A percentile compares a stretch with the other conserved stretches of the same genome.
Conservation (phyloP, 2,329 filamentous ascomycete species). For the Ophiostoma ulmi region DNA sequence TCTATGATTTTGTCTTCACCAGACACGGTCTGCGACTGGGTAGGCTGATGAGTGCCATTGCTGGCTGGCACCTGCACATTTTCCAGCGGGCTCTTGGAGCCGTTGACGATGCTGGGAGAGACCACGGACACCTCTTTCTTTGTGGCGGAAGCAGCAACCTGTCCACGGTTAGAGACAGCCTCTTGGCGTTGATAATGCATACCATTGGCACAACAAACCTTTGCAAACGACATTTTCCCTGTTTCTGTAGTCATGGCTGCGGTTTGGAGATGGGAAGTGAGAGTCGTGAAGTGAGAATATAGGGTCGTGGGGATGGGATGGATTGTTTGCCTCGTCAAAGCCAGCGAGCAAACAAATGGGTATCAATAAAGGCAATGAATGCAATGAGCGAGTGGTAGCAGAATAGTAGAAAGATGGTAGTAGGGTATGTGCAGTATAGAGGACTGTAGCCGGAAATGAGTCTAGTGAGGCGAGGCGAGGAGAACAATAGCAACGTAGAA, state of each 20-base stretch:
- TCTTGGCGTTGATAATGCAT: not conserved
- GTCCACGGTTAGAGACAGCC: not conserved
- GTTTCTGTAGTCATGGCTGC: slow-evolving; percentile 41
- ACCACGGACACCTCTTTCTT: slow-evolving; percentile 34
- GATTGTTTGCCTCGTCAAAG: slow-evolving; percentile 6
- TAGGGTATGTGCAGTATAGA: not conserved
- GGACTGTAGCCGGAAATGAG: not conserved
- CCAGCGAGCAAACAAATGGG: slow-evolving; percentile 7
- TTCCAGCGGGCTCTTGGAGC: not conserved
- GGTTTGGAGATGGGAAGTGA: slow-evolving; percentile 30
- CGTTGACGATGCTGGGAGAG: not conserved
- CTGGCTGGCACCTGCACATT: slow-evolving; percentile 4
- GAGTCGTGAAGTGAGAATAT: not conserved
- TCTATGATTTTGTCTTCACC: not conserved
- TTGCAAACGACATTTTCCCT: slow-evolving; percentile 67
- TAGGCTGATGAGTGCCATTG: not conserved
- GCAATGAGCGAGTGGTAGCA: not conserved
- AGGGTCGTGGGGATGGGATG: slow-evolving; percentile 25
- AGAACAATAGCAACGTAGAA: not conserved
- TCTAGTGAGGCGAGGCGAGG: not conserved
- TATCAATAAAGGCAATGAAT: slow-evolving; percentile 1
- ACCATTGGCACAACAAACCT: slow-evolving; percentile 47
- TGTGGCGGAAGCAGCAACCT: slow-evolving; percentile 48
- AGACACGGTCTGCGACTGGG: not conserved
- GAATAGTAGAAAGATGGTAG: not conserved